phyloP scores from a whole-genome alignment of 1,284 basidiomycete genomes.

The Schizophyllum amplum region DNA sequence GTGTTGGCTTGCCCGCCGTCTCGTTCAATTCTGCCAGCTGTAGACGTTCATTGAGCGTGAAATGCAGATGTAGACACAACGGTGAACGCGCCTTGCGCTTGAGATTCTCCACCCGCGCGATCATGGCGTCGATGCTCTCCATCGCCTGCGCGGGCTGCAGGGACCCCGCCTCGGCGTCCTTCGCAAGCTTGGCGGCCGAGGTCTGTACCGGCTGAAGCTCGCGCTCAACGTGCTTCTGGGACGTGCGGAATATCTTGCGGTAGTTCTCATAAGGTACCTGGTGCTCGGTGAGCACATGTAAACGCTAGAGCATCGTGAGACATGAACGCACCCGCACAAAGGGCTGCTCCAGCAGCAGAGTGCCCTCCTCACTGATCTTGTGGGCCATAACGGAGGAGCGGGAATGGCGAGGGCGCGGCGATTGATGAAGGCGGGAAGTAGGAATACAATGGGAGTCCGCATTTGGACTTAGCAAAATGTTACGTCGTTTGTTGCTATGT shows the following conservation, averaged over 20 bases:
- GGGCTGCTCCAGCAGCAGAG: constrained; percentile 84
- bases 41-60: constrained; percentile 8
- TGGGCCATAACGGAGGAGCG: constrained; percentile 21
- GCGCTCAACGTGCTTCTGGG: constrained; percentile 74
- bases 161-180: constrained; percentile 36
- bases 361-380: constrained; percentile 65
- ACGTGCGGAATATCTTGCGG: constrained; percentile 73
- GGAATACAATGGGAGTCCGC: neutral
- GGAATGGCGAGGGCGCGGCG: constrained; percentile 1
- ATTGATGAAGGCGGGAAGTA: neutral
- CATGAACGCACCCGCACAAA: constrained; percentile 56
- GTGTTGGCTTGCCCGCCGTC: constrained; percentile 54
- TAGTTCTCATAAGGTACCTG: constrained; percentile 85
- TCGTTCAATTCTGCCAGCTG: constrained; percentile 68
- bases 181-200: constrained; percentile 45
- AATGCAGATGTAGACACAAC: constrained; percentile 3
- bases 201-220: constrained; percentile 59
- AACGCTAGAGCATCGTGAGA: constrained; percentile 9
- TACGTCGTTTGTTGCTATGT: neutral
- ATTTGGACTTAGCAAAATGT: neutral
- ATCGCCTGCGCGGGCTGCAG: constrained; percentile 23
- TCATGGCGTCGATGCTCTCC: constrained; percentile 66
- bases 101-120: constrained; percentile 63
- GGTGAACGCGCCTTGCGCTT: constrained; percentile 72
- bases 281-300: constrained; percentile 10